Base-by-base conservation (phyloP, 495 filamentous ascomycete genomes). In the Penicillium cosmopolitanum region DNA sequence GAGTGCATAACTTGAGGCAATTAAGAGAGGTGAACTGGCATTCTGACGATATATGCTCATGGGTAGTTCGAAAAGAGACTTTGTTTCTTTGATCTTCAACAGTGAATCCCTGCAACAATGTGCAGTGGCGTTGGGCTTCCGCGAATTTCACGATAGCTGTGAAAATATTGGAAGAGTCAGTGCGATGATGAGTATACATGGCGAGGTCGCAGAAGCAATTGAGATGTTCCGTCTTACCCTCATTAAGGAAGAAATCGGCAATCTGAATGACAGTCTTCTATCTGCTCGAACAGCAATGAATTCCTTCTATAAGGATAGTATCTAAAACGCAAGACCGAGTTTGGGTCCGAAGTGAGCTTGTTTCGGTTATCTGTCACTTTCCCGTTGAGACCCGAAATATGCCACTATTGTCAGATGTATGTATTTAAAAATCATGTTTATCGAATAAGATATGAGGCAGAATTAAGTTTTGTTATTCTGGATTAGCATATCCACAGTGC, bases 201-300 rank as follows among this genome's bases (percentile, higher is more conserved):
- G 42, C 42, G 42, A 44, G 42, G n/a, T 44, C n/a, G 42, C 42
- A 44, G 42, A 38, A 44, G 42, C 16, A 19, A 16, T 18, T 19
- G 42, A 44, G 15, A 44, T 44, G n/a, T 44, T 44, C 8, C 42
- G 16, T 44, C 42, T 44, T 44, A 44, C 42, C 42, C 42, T 19
- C n/a, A 44, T 44, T n/a, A 44, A 44, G 42, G 16, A 44, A 44
- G 42, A 44, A 44, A 44, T 44, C 42, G 5, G 16, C 8, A 44
- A 44, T 44, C 42, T 44, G 42, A 44, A 44, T 44, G 42, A 10
- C 4, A 44, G 42, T 44, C n/a, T 44, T 44, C 42, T 19, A n/a
- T 18, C 42, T 44, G 42, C 42, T 19, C 42, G 42, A 5, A 44
- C 42, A n/a, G n/a, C 42, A 9, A 44, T 44, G 5, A 19, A 44